These are phyloP conservation scores for Chlamydomonas applanata DNA, from an alignment of 139 green algal genomes.

Conservation along the genomic window DNA sequence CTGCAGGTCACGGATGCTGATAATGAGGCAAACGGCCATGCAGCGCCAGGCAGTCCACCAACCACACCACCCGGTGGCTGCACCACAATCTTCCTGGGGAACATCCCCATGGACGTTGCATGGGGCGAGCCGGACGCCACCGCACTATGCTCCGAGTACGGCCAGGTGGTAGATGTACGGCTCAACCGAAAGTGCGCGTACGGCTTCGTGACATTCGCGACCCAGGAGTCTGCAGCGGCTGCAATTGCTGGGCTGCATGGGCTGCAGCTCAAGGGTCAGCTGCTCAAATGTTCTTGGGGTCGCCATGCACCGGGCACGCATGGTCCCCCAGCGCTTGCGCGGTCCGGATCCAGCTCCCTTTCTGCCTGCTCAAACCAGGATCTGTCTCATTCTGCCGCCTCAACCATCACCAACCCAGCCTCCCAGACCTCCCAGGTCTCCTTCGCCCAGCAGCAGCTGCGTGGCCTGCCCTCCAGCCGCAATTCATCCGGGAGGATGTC, in stretches of 20 bases:
- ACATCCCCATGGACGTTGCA: background rate
- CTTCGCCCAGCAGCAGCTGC: too few species aligned
- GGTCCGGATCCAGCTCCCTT: background rate
- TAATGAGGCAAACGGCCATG: too few species aligned
- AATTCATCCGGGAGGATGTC: too few species aligned
- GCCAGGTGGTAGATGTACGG: constrained; percentile 63
- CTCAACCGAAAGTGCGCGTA: constrained; percentile 69
- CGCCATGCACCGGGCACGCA: background rate
- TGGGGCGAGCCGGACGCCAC: background rate
- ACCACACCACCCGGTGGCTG: background rate
- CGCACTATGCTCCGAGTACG: constrained; percentile 41
- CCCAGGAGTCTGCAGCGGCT: constrained; percentile 55
- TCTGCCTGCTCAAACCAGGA: background rate
- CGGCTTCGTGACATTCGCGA: constrained; percentile 65
- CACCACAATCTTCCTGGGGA: background rate
- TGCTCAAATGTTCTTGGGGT: constrained; percentile 20
- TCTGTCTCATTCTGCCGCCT: too few species aligned
- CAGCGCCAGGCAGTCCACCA: too few species aligned
- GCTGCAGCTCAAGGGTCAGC: constrained; percentile 9
- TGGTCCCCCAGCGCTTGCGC: background rate
- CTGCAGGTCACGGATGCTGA: too few species aligned
- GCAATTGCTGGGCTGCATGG: constrained; percentile 52
- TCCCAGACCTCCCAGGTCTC: too few species aligned
- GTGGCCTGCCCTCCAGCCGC: too few species aligned
- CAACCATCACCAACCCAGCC: too few species aligned